Evolutionary conservation across 2,329 filamentous ascomycete genomes (phyloP), one percentile per base, ranked within the genome.

Genomic region (Coniella vitis): DNA sequence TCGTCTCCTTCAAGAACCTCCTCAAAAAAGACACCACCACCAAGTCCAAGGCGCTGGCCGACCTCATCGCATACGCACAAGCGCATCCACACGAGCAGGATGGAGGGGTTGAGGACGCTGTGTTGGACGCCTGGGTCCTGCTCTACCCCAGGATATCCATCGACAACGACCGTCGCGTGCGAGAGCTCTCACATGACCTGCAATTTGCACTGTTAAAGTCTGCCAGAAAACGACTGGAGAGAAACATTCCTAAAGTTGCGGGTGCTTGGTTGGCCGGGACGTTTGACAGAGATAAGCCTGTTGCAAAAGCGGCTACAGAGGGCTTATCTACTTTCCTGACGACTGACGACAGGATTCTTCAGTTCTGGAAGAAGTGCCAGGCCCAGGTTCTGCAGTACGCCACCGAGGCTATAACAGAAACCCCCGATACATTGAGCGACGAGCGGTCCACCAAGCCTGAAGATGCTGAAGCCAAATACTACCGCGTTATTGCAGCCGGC

Each of bases 21-120:
- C 76, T 84, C 44, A 98, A 97, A 70, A 95, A 93, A 68, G 91
- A 96, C 69, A 85, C 84, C 60, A 95, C 83, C 10, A 98, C 93
- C 34, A 95, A 95, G 64, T 77, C 85, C 7, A 95, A 91, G 65
- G 91, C 88, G 0, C 71, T 98, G 22, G 90, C 97, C 58, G 91
- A 97, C 45, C 69, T 98, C 17, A 75, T 88, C 41, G 65, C 76
- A 31, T 78, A 86, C 21, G 49, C 52, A 17, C 52, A 54, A 39
- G 46, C 52, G 21, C 52, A 54, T 38, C 49, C 52, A 2, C 38
- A 63, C 63, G 77, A 74, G 53, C 59, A 73, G 48, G 70, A 75
- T 57, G 79, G 76, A 21, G 84, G 82, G 29, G 71, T 86, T 16
- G 90, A 96, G 60, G 87, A 95, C 57, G 75, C 83, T 10, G 69